Conservation (phyloP, 495 filamentous ascomycete genomes). For the Aspergillus cavernicola region DNA sequence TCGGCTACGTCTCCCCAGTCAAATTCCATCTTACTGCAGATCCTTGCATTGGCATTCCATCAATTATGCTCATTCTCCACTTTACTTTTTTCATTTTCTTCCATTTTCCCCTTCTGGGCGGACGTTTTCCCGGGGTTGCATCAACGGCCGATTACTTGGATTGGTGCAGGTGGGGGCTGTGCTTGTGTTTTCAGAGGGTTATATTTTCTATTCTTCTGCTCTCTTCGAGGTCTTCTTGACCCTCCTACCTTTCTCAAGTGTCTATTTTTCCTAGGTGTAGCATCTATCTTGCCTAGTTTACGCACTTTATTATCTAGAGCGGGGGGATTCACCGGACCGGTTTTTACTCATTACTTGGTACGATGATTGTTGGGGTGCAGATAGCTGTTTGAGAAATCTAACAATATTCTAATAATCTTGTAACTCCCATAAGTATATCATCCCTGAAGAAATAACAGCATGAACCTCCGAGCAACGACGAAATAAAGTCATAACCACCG, state of each 20-base stretch:
- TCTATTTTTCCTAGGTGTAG: slow-evolving; percentile 6
- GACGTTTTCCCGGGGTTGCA: slow-evolving; percentile 20
- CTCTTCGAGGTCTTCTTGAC: background rate
- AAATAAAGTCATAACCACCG: background rate
- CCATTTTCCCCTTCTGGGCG: background rate
- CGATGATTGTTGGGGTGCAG: background rate
- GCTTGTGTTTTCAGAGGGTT: background rate
- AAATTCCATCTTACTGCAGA: background rate
- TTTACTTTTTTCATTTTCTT: background rate
- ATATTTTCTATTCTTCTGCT: background rate
- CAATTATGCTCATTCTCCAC: slow-evolving; percentile 10
- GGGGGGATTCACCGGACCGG: background rate
- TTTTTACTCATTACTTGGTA: background rate
- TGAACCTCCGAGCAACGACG: too few species aligned
- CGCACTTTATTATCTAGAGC: slow-evolving; percentile 2
- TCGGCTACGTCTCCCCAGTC: background rate
- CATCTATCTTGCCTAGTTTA: slow-evolving; percentile 3
- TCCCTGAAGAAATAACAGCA: too few species aligned
- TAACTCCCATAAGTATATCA: background rate
- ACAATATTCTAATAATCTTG: background rate
- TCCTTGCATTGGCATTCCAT: slow-evolving; percentile 10
- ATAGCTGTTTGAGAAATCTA: slow-evolving; percentile 5
- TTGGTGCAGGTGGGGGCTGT: slow-evolving; percentile 17
- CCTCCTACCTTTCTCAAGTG: slow-evolving; percentile 5
- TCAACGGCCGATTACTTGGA: slow-evolving; percentile 18